Evolutionary conservation across 305 asterid species (phyloP).

Genomic region (Fraxinus dipetala): DNA sequence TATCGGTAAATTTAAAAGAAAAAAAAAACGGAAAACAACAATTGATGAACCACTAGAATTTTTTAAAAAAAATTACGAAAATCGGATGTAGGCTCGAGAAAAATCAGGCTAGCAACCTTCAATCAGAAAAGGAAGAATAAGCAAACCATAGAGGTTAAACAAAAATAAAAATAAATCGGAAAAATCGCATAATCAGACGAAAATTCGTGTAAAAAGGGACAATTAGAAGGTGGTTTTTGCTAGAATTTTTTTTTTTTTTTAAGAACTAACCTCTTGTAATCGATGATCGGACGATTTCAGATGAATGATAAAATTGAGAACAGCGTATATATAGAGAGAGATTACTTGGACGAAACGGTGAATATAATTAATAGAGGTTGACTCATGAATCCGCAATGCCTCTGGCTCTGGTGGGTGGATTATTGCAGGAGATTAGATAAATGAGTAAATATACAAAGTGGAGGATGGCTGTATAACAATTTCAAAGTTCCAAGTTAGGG

Average conservation of each 20-base stretch:
- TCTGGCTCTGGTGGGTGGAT: neutral
- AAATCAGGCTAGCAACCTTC: neutral
- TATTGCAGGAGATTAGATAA: neutral
- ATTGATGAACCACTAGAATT: neutral
- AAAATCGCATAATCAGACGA: neutral
- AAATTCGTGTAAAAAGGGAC: neutral
- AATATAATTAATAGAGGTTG: neutral
- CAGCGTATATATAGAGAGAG: neutral
- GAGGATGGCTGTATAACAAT: neutral
- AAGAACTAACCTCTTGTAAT: neutral
- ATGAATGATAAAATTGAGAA: neutral
- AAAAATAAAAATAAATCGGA: neutral
- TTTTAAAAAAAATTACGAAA: neutral
- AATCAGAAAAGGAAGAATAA: neutral
- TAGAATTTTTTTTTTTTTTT: neutral
- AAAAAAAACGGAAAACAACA: neutral
- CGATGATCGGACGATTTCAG: constrained; percentile 4
- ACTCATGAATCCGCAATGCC: constrained; percentile 2
- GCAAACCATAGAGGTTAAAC: neutral
- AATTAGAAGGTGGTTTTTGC: neutral
- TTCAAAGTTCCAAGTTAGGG: neutral
- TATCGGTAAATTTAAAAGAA: neutral
- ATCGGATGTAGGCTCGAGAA: neutral
- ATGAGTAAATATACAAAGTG: neutral
- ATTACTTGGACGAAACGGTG: constrained; percentile 6